Conservation (phyloP, 2,329 filamentous ascomycete species). For the Teratosphaeria zuluensis region DNA sequence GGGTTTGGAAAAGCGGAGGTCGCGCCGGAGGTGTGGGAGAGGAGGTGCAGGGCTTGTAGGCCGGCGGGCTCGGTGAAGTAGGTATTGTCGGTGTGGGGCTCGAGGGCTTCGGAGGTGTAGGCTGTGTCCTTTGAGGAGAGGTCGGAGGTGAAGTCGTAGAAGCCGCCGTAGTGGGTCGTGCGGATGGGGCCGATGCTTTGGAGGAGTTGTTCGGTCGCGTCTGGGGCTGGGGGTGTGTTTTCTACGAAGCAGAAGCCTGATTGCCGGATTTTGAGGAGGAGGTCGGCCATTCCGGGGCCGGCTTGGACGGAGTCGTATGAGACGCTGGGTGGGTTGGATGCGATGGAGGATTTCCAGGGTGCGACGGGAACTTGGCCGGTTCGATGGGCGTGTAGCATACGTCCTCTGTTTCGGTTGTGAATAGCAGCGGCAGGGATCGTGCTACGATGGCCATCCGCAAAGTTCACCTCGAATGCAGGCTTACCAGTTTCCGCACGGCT, state of each 20-base stretch:
- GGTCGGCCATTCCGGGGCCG: conserved; percentile 14
- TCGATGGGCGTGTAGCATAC: conserved; percentile 7
- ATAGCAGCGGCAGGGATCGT: conserved; percentile 5
- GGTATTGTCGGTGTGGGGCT: conserved; percentile 85
- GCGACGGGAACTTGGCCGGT: conserved; percentile 10
- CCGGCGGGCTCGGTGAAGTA: conserved; percentile 92
- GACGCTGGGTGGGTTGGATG: conserved; percentile 16
- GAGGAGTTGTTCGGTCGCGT: conserved; percentile 64
- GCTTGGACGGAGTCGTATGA: conserved; percentile 11
- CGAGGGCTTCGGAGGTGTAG: conserved; percentile 76
- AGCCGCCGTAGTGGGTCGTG: conserved; percentile 78
- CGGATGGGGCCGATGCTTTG: conserved; percentile 78
- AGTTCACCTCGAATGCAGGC: conserved; percentile 13
- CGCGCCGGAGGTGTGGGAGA: conserved; percentile 59
- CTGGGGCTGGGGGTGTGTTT: conserved; percentile 56
- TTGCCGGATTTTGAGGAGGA: conserved; percentile 30
- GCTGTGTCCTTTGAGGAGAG: conserved; percentile 58
- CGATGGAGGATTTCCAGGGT: conserved; percentile 19
- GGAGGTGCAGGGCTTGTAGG: conserved; percentile 83
- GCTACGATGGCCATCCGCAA: conserved; percentile 10
- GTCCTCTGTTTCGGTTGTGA: conserved; percentile 4
- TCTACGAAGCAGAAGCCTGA: conserved; percentile 73
- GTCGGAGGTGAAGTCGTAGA: conserved; percentile 84
- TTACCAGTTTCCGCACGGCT: neutral
- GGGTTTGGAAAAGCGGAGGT: conserved; percentile 68